Conservation (phyloP, 129 eudicot genomes). For the Artemisia tridentata region DNA sequence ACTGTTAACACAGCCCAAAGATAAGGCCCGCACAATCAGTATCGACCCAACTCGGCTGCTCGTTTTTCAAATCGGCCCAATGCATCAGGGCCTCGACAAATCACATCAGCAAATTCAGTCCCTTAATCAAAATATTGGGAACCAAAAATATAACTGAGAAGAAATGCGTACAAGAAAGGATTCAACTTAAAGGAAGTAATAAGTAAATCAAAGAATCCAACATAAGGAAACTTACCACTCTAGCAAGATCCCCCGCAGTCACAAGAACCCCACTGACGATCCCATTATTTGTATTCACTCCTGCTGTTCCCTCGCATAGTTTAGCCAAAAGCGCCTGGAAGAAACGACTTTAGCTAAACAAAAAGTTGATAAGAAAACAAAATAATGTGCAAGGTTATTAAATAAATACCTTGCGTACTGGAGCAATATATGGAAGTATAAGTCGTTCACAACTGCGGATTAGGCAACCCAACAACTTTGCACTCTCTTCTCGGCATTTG, state of each 20-base stretch:
- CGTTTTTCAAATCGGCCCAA: too few relatives aligned
- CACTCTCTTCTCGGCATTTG: slow-evolving; percentile 98
- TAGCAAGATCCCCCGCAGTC: slow-evolving; percentile 94
- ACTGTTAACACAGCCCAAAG: too few relatives aligned
- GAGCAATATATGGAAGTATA: slow-evolving; percentile 92
- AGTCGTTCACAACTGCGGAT: slow-evolving; percentile 95
- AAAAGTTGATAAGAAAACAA: slow-evolving; percentile 8
- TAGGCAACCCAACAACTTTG: slow-evolving; percentile 88
- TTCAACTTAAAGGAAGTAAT: slow-evolving; percentile 6
- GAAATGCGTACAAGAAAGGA: too few relatives aligned
- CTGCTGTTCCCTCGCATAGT: slow-evolving; percentile 83
- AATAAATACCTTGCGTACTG: slow-evolving; percentile 75
- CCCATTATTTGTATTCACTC: slow-evolving; percentile 82
- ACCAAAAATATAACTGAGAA: background rate
- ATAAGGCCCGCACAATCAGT: too few relatives aligned
- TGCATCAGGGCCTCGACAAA: too few relatives aligned
- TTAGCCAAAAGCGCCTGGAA: slow-evolving; percentile 91
- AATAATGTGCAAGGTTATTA: slow-evolving; percentile 2
- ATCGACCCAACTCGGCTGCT: too few relatives aligned
- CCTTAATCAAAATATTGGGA: slow-evolving; percentile 8
- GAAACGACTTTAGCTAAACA: slow-evolving; percentile 20
- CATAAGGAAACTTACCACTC: slow-evolving; percentile 67
- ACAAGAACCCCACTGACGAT: slow-evolving; percentile 85
- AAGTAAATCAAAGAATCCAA: slow-evolving; percentile 3
- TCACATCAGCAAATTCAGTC: too few relatives aligned